phyloP scores from a whole-genome alignment of 2,329 filamentous ascomycete species.

The Diaporthe caulivora region DNA sequence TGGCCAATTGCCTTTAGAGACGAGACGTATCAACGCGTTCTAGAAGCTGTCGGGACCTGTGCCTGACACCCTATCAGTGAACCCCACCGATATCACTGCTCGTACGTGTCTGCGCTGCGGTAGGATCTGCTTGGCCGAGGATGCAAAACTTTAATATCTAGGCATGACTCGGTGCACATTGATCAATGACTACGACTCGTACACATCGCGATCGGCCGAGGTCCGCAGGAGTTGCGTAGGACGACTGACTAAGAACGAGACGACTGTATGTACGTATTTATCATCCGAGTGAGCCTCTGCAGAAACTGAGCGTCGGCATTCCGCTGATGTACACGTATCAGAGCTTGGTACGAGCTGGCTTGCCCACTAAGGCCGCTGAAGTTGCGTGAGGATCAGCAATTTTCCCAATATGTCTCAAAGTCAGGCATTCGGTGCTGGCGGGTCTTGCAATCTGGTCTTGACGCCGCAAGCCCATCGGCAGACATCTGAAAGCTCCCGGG shows the following conservation, averaged over 20 bases:
- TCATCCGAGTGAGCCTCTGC: background rate
- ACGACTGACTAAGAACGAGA: constrained; percentile 20
- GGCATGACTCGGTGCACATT: constrained; percentile 3
- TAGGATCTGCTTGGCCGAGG: background rate
- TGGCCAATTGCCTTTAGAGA: background rate
- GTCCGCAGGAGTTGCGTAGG: background rate
- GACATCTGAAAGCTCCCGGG: background rate
- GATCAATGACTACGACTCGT: background rate
- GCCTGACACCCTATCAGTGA: background rate
- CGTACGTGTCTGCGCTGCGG: background rate
- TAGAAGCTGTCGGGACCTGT: background rate
- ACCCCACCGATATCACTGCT: background rate
- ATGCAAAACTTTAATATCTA: constrained; percentile 12
- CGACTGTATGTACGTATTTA: background rate
- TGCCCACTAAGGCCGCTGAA: background rate
- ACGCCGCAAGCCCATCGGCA: background rate
- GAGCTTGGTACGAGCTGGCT: too few relatives aligned
- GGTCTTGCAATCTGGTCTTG: background rate
- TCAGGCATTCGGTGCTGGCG: background rate
- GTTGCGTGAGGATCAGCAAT: background rate
- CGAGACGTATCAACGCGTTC: background rate
- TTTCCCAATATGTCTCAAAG: background rate
- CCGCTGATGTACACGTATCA: background rate
- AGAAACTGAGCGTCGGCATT: background rate
- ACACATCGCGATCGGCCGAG: constrained; percentile 12